These are phyloP conservation scores for Benincasa hispida DNA, from an alignment of 306 rosid species.

Conservation along the genomic window DNA sequence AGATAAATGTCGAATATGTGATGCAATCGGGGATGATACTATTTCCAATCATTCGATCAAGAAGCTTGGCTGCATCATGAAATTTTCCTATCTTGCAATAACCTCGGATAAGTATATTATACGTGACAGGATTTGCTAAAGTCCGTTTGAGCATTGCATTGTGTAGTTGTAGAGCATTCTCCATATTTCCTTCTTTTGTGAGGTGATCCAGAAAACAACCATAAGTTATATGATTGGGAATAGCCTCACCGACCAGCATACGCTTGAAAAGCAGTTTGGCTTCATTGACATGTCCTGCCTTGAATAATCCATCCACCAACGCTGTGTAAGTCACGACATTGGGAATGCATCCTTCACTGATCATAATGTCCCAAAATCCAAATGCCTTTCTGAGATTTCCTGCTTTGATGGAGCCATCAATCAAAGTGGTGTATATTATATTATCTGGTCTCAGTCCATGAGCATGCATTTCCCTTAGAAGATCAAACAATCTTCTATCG, in stretches of 20 bases:
- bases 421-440: slow-evolving; percentile 73
- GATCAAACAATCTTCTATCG: slow-evolving; percentile 36
- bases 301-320: slow-evolving; percentile 72
- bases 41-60: slow-evolving; percentile 45
- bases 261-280: slow-evolving; percentile 53
- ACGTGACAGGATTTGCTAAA: slow-evolving; percentile 61
- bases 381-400: slow-evolving; percentile 50
- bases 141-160: slow-evolving; percentile 47
- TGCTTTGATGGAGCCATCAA: slow-evolving; percentile 57
- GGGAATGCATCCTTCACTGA: slow-evolving; percentile 56
- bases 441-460: slow-evolving; percentile 63
- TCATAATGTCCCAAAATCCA: slow-evolving; percentile 67
- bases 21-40: slow-evolving; percentile 69
- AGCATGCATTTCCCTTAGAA: slow-evolving; percentile 53
- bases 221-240: slow-evolving; percentile 64
- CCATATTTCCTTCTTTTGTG: slow-evolving; percentile 57
- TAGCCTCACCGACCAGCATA: slow-evolving; percentile 31
- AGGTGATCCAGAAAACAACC: slow-evolving; percentile 72
- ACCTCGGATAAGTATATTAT: slow-evolving; percentile 72
- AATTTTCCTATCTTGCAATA: slow-evolving; percentile 72
- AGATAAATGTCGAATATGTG: slow-evolving; percentile 76
- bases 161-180: slow-evolving; percentile 68
- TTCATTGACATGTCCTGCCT: slow-evolving; percentile 52
- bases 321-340: slow-evolving; percentile 74
- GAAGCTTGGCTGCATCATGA: slow-evolving; percentile 53